phyloP scores from a whole-genome alignment of 1,139 yeast species.

The Scheffersomyces cryptocercus region DNA sequence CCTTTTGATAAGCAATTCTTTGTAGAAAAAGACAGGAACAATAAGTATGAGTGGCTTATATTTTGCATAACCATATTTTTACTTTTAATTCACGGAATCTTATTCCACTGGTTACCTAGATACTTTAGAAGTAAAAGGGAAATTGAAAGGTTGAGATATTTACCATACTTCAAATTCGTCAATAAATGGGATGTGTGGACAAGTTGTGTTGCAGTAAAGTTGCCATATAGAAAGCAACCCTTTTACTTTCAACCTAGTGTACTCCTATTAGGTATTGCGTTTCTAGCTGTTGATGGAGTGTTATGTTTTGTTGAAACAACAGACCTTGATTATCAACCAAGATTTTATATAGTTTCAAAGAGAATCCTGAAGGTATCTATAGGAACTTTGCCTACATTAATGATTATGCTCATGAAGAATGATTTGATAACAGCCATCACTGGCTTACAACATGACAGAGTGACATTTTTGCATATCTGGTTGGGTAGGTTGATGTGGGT shows the following conservation, averaged over 20 bases:
- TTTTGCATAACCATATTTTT: constrained; percentile 23
- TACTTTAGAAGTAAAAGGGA: constrained; percentile 10
- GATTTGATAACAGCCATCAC: constrained; percentile 36
- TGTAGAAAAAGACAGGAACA: constrained; percentile 34
- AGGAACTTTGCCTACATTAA: constrained; percentile 37
- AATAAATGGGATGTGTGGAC: constrained; percentile 26
- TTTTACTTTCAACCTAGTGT: constrained; percentile 41
- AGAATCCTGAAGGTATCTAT: constrained; percentile 39
- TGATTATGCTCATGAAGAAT: constrained; percentile 35
- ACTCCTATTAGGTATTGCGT: constrained; percentile 22
- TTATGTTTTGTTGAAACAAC: constrained; percentile 26
- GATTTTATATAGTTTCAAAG: constrained; percentile 38
- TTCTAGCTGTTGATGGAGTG: constrained; percentile 25
- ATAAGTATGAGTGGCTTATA: constrained; percentile 35
- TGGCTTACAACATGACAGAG: constrained; percentile 39
- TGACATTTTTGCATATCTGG: constrained; percentile 42
- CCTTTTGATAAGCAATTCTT: constrained; percentile 26
- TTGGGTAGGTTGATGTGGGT: constrained; percentile 36
- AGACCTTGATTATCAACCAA: constrained; percentile 38
- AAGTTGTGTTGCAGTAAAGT: constrained; percentile 16
- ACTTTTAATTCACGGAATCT: constrained; percentile 33
- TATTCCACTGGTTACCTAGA: constrained; percentile 39
- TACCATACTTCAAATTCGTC: constrained; percentile 20
- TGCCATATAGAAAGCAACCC: constrained; percentile 13
- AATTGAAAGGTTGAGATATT: constrained; percentile 4